phyloP scores from a whole-genome alignment of 2,329 filamentous ascomycete species.

The Leptodontidium sp. region DNA sequence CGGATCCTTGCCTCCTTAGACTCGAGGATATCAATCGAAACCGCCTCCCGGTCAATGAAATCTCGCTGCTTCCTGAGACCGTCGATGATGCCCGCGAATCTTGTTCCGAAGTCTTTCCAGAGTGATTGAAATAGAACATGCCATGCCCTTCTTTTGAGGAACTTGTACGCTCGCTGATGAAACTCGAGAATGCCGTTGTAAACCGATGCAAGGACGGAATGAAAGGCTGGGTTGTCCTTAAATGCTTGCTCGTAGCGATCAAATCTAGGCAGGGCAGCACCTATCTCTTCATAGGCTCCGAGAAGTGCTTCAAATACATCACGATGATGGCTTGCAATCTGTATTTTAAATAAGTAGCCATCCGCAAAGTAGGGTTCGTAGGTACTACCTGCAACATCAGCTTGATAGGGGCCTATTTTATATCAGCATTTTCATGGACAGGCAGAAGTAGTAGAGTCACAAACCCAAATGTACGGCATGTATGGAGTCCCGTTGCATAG shows the following conservation, averaged over 20 bases:
- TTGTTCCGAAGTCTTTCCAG: too few species aligned
- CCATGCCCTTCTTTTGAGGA: too few species aligned
- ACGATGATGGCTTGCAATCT: constrained; percentile 27
- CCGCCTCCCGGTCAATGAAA: constrained; percentile 32
- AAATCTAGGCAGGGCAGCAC: constrained; percentile 47
- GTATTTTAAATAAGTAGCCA: constrained; percentile 6
- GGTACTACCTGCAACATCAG: constrained; percentile 47
- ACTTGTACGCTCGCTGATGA: too few species aligned
- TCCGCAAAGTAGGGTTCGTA: too few species aligned
- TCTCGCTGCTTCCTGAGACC: constrained; percentile 29
- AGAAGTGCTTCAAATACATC: constrained; percentile 54
- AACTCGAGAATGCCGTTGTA: too few species aligned
- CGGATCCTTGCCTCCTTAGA: constrained; percentile 20
- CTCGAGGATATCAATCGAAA: constrained; percentile 31
- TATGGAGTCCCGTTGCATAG: constrained; percentile 57
- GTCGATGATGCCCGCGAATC: neutral
- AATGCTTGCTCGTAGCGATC: too few species aligned
- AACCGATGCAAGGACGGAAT: too few species aligned
- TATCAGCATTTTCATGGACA: neutral
- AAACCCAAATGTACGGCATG: constrained; percentile 56
- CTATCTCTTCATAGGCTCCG: constrained; percentile 51
- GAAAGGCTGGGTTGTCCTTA: too few species aligned
- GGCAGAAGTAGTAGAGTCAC: too few species aligned
- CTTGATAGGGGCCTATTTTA: constrained; percentile 49
- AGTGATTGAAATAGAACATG: too few species aligned